A percentile compares a stretch with the other conserved stretches of the same genome.
phyloP scores from a whole-genome alignment of 2,329 filamentous ascomycete genomes.

The Phoma sp. region DNA sequence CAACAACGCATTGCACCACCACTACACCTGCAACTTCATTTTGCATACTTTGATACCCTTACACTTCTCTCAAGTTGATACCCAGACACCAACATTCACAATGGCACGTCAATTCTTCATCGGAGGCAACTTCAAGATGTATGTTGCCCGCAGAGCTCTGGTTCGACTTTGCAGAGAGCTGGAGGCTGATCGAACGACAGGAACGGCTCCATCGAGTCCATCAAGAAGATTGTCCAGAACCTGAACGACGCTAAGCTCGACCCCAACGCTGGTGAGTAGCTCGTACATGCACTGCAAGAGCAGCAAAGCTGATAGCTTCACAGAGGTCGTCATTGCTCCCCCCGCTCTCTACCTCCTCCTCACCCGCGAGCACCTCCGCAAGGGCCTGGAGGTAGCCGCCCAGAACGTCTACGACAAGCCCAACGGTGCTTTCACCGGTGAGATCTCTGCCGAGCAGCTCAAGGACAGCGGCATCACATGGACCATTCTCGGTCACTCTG shows the following conservation, averaged over 20 bases:
- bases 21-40: conserved; percentile 16
- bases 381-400: conserved; percentile 82
- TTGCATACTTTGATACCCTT: conserved; percentile 14
- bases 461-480: conserved; percentile 88
- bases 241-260: conserved; percentile 87
- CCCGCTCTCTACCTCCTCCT: conserved; percentile 90
- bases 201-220: conserved; percentile 91
- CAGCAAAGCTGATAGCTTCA: conserved; percentile 12
- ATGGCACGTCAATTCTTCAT: conserved; percentile 98
- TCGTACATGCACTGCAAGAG: not conserved
- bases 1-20: conserved; percentile 42
- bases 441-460: conserved; percentile 92
- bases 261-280: conserved; percentile 71
- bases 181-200: conserved; percentile 56
- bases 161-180: not conserved
- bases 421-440: conserved; percentile 95
- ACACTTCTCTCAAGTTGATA: conserved; percentile 5
- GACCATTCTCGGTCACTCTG: conserved; percentile 92
- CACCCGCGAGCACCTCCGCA: conserved; percentile 78
- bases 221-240: conserved; percentile 88
- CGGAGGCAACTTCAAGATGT: conserved; percentile 99
- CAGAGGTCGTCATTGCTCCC: conserved; percentile 94
- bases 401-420: conserved; percentile 99
- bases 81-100: conserved; percentile 54
- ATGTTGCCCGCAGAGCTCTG: conserved; percentile 37